Percentiles rank a stretch among this genome's conserved stretches.
phyloP scores from a whole-genome alignment of 495 filamentous ascomycete species.

The Neurospora sp. region DNA sequence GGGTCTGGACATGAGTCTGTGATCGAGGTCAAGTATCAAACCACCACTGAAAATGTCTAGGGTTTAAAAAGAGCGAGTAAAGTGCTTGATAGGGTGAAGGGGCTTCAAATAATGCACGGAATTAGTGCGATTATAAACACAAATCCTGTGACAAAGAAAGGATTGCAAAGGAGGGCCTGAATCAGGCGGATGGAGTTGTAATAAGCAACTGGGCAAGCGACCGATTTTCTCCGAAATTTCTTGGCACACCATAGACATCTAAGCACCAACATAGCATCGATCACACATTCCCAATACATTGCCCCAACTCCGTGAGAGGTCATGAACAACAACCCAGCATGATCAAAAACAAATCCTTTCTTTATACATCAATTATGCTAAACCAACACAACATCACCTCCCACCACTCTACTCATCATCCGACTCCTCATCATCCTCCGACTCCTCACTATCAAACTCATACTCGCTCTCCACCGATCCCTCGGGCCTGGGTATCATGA shows the following conservation, averaged over 20 bases:
- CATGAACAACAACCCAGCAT: neutral
- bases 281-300: neutral
- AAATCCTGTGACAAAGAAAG: neutral
- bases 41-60: no score
- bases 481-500: conserved; percentile 58
- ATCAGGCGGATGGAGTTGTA: neutral
- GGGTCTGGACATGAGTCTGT: neutral
- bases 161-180: neutral
- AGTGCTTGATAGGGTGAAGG: neutral
- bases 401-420: conserved; percentile 32
- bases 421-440: conserved; percentile 32
- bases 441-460: conserved; percentile 31
- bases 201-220: neutral
- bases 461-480: conserved; percentile 40
- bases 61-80: no score
- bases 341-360: neutral
- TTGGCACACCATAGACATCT: neutral
- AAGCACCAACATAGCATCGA: neutral
- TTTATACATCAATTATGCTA: neutral
- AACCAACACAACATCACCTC: neutral
- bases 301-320: neutral
- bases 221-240: neutral
- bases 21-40: neutral
- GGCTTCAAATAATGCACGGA: neutral
- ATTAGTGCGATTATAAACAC: neutral